Percentiles rank a stretch among this genome's conserved stretches.
Evolutionary conservation across 2,329 filamentous ascomycete species (phyloP).

Genomic region (Colletotrichum tropicicola): DNA sequence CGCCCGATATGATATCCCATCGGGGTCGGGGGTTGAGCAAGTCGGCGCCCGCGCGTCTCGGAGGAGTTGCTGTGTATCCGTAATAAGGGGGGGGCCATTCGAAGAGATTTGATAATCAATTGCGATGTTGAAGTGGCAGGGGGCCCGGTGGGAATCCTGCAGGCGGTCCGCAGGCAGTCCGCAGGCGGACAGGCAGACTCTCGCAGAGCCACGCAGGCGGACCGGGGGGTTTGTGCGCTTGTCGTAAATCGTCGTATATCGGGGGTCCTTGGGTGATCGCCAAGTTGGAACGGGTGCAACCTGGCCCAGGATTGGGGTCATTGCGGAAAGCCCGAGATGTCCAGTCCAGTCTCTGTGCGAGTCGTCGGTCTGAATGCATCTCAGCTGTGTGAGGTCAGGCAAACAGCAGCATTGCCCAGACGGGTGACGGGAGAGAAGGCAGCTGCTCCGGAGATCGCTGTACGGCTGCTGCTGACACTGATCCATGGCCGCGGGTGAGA

Average conservation of each 20-base stretch:
- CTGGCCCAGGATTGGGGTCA: neutral
- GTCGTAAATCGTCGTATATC: slow-evolving; percentile 23
- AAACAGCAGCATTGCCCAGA: too few species aligned
- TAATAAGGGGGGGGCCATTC: neutral
- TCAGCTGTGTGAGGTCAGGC: too few species aligned
- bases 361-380: too few species aligned
- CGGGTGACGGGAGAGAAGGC: too few species aligned
- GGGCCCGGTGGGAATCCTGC: slow-evolving; percentile 5
- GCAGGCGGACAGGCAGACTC: neutral
- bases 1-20: neutral
- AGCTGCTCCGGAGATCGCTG: too few species aligned
- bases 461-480: too few species aligned
- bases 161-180: neutral
- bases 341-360: too few species aligned
- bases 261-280: slow-evolving; percentile 14
- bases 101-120: slow-evolving; percentile 2
- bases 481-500: too few species aligned
- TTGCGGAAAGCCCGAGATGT: neutral
- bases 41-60: slow-evolving; percentile 6
- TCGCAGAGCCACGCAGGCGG: neutral
- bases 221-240: neutral
- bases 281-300: slow-evolving; percentile 14
- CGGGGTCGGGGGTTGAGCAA: neutral
- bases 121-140: neutral
- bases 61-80: neutral